Evolutionary conservation across 345 rosid species (phyloP).

Genomic region (Cardamine chenopodiifolia): DNA sequence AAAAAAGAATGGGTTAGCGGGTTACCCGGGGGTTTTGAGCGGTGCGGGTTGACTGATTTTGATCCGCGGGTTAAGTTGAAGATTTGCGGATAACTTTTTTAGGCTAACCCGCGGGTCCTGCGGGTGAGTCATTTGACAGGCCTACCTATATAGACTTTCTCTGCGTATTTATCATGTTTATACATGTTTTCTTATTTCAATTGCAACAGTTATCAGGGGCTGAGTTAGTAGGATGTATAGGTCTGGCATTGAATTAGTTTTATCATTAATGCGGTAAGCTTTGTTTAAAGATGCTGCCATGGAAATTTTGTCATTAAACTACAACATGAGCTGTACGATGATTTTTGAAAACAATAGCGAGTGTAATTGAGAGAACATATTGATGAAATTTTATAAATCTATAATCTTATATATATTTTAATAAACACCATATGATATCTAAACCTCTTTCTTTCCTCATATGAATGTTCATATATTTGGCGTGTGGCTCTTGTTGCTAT

Average conservation of each 20-base stretch:
- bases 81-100: too few relatives aligned
- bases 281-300: constrained; percentile 17
- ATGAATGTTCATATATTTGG: constrained; percentile 10
- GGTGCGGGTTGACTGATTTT: too few relatives aligned
- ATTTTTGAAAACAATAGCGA: neutral
- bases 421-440: neutral
- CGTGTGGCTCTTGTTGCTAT: neutral
- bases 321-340: neutral
- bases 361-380: constrained; percentile 1
- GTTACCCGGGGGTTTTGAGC: too few relatives aligned
- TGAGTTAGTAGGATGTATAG: constrained; percentile 10
- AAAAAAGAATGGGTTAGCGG: too few relatives aligned
- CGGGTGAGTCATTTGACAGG: too few relatives aligned
- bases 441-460: constrained; percentile 13
- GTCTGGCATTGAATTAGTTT: neutral
- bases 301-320: constrained; percentile 1
- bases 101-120: too few relatives aligned
- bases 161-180: neutral
- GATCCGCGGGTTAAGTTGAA: too few relatives aligned
- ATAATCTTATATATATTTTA: neutral
- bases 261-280: neutral
- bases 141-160: neutral
- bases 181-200: constrained; percentile 5
- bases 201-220: constrained; percentile 1
- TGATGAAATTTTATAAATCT: neutral